Evolutionary conservation across 2,329 filamentous ascomycete species (phyloP), one percentile per base, ranked within the genome.

Genomic region (Xylariaceae sp.): DNA sequence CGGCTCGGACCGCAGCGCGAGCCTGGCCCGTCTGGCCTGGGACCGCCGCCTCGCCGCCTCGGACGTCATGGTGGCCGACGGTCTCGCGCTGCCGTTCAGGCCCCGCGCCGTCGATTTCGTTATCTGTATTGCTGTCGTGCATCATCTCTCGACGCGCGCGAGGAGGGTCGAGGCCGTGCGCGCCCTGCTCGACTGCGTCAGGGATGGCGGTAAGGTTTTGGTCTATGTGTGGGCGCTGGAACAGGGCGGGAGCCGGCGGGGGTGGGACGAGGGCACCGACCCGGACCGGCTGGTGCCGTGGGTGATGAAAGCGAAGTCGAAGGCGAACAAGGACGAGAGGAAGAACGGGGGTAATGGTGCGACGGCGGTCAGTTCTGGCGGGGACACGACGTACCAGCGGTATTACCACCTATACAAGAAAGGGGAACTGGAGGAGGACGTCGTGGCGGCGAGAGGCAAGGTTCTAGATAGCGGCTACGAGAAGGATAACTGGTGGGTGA

Each of bases 401-500:
- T 99, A 96, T 72, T 99, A 99, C 72, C 95, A 99, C 75, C 79
- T 99, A 21, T 99, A 96, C 74, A 82, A 85, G 51, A 83, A 90
- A 70, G 90, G 90, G 16, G 95, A 99, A 77, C 79, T 99, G 56
- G 92, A 97, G 71, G 81, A 85, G 43, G 90, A 97, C 71, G 83
- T 96, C 54, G 72, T 74, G 48, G 80, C 82, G 16, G 93, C 89
- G 19, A 92, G 92, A 18, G 95, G 93, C 7, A 76, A 75, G 47
- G 85, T 97, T 14, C 67, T 95, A 20, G 87, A 90, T 63, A 86
- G 85, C 57, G 95, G 95, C 32, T 99, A 98, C 74, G 95, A 99
- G 71, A 93, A 88, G 77, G 95, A 98, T 71, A 99, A 99, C 76
- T 98, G 95, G 95, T 99, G 93, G 93, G 91, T 87, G 51, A 87